Evolutionary conservation across 2,329 filamentous ascomycete species (phyloP).

Genomic region (Daldinia eschscholtzii): DNA sequence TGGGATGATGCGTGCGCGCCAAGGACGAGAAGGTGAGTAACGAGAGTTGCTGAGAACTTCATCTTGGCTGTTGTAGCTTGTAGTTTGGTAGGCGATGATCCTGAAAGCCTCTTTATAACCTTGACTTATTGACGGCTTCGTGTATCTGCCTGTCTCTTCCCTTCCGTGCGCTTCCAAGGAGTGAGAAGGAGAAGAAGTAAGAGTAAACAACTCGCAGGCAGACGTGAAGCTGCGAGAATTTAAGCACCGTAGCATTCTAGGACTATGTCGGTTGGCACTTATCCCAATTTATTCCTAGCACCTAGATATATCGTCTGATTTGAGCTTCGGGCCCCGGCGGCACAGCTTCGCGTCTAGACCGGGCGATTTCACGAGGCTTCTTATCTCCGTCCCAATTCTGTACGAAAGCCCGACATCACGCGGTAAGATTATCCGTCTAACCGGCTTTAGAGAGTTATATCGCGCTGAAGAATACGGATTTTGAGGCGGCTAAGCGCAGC

Average conservation of each 20-base stretch:
- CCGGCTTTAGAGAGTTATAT: not conserved
- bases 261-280: not conserved
- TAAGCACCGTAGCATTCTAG: not conserved
- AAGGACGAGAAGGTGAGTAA: constrained; percentile 9
- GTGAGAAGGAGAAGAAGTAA: no score
- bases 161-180: not conserved
- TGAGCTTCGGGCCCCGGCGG: constrained; percentile 12
- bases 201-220: not conserved
- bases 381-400: constrained; percentile 10
- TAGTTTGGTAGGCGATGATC: not conserved
- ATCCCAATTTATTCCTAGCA: not conserved
- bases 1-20: constrained; percentile 3
- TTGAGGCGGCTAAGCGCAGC: no score
- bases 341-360: constrained; percentile 26
- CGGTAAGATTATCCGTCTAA: constrained; percentile 1
- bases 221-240: constrained; percentile 1
- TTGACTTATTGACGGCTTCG: not conserved
- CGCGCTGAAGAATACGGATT: not conserved
- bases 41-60: constrained; percentile 8
- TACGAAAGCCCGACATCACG: not conserved
- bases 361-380: not conserved
- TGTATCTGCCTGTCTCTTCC: not conserved
- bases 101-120: not conserved
- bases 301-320: constrained; percentile 7
- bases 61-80: constrained; percentile 8